Base-by-base conservation (phyloP, 1,139 yeast species). In the Suhomyces maxii region DNA sequence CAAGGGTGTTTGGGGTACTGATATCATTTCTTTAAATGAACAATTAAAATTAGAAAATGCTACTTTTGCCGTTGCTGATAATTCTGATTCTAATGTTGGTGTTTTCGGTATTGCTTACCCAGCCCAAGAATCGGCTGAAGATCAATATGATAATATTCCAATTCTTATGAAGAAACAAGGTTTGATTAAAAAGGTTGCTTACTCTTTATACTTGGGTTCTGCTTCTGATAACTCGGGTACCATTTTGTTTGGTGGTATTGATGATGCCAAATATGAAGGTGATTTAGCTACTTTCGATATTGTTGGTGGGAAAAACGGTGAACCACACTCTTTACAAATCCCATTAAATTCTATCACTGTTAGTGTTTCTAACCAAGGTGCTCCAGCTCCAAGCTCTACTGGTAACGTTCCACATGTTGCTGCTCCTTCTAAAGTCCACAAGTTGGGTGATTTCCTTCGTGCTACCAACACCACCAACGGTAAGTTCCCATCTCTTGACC, bases 51-150 rank as follows among this genome's bases (percentile, higher is more conserved):
- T 84, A 42, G 73, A 74, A 46, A 72, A 67, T 11, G 67, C 73
- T 6, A 60, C 64, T 13, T 74, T 84, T 54, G 90, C 86, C 3
- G 77, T 82, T 18, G 86, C 85, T 26, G 76, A 76, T 54, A 58
- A 61, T 34, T 67, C 85, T 5, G 77, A 77, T 55, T 77, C 84
- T 10, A 62, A 73, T 7, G 73, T 74, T 45, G 86, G 86, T 44
- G 85, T 84, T 26, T 64, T 83, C 40, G 89, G 89, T 33, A 78
- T 84, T 49, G 86, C 86, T 11, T 71, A 56, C 57, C 56, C 45
- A 46, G 38, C 23, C n/a, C 49, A 46, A 45, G 57, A 53, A 43
- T 45, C 48, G 26, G 28, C 35, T 37, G 44, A 28, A 54, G 39
- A 63, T 49, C 37, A 42, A 36, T 65, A 66, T 47, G 42, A 51